Base-by-base conservation (phyloP, 805 yeast species). In the Yamadazyma akitaensis region DNA sequence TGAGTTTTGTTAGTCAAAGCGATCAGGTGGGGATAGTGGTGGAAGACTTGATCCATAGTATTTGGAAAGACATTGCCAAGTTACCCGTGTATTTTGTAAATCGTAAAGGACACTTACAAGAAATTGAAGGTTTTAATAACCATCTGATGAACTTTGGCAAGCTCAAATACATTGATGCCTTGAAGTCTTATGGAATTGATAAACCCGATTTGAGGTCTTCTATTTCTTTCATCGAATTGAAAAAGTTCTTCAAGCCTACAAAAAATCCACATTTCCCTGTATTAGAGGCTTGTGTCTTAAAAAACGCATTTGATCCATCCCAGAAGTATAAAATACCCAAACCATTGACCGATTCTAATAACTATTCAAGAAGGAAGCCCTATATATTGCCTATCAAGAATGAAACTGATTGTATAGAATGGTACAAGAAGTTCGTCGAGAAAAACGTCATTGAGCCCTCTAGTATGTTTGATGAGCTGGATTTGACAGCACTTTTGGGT, bases 161-260 rank as follows among this genome's bases (percentile, higher is more conserved):
- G 46, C 56, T 92, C 47, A 68, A 79, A 1, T 94, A 94, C 58
- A 53, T 63, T 0, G 84, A 87, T 2, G 96, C 89, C 0, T 72
- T 94, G 63, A 60, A 78, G 1, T 71, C 66, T 16, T 94, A 81
- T 59, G 99, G 99, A 13, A 86, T 91, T 43, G 99, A 94, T 61
- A 94, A 94, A 62, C 99, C 99, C 0, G 98, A 94, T 63, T 65
- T 94, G 53, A 74, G 97, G 50, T 84, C 86, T 0, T 59, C 68
- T 1, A 53, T 88, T 28, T 60, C 72, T 30, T 77, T 89, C 36
- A 47, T 56, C 1, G 73, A 79, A 45, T 51, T 89, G n/a, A 64
- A 77, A 1, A 62, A 61, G 3, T 70, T 56, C 46, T 73, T 76
- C 18, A 59, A 50, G 0, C 62, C 69, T 6, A 63, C 48, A 2